Percentiles rank a stretch among this genome's conserved stretches.
These are phyloP conservation scores for Pythium apleroticum DNA, from an alignment of 352 stramenopile genomes.

Conservation along the genomic window DNA sequence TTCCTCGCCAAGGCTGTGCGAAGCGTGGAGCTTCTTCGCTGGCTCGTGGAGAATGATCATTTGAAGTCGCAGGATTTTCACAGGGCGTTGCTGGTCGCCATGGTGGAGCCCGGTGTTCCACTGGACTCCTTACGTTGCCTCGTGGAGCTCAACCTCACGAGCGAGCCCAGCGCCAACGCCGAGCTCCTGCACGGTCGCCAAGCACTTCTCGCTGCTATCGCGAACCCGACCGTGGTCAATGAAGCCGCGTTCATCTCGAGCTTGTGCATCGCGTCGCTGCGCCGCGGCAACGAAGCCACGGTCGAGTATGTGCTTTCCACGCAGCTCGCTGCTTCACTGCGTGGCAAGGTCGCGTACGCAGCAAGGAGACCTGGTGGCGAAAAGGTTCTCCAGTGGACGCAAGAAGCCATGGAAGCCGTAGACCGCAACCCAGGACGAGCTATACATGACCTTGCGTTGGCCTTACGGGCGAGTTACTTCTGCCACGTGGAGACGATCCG, in stretches of 20 bases:
- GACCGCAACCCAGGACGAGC: background rate
- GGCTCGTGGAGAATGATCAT: background rate
- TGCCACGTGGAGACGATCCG: background rate
- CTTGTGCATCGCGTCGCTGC: background rate
- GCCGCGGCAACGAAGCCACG: background rate
- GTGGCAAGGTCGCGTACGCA: background rate
- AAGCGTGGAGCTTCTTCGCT: background rate
- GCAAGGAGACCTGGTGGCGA: background rate
- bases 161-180: background rate
- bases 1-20: background rate
- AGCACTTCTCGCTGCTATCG: background rate
- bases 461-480: background rate
- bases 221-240: too few relatives aligned
- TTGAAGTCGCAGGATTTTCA: background rate
- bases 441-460: background rate
- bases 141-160: background rate
- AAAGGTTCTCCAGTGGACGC: background rate
- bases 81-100: background rate
- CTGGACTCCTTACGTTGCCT: background rate
- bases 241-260: background rate
- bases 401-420: background rate
- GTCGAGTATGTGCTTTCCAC: background rate
- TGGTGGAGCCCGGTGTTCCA: background rate
- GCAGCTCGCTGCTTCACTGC: background rate
- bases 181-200: background rate